Base-by-base conservation (phyloP, 805 yeast genomes). In the Debaryomyces hansenii region DNA sequence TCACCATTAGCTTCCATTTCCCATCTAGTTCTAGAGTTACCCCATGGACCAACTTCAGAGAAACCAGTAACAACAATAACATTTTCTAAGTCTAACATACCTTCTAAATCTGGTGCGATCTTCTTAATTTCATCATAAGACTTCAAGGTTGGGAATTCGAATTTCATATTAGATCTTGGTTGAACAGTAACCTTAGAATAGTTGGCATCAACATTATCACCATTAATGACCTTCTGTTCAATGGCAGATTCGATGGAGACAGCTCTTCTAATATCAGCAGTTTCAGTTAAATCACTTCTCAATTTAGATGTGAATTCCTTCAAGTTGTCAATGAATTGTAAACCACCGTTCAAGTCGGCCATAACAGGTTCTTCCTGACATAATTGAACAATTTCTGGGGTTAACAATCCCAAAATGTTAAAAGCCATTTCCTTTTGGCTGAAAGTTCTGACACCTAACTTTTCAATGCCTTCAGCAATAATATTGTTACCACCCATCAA, bases 351-450 rank as follows among this genome's bases (percentile, higher is more conserved):
- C 77, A 94, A 82, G 68, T 94, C 99, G 51, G 99, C 99, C 87
- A 90, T 84, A 45, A 94, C 92, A 46, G 99, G 98, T 54, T 85
- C 82, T 61, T 84, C 85, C 79, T 94, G 98, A 69, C 97, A 91
- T 57, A 90, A 74, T 64, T 85, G 81, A 56, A 84, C 85, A 56
- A 94, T 80, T 56, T 85, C 83, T 45, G 96, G 96, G 41, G 91
- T 85, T 83, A 94, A 75, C 56, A 94, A 80, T 70, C 99, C 99
- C 59, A 94, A 78, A 60, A 94, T 79, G 78, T 95, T 94, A 84
- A 94, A 94, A 39, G 99, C 97, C 99, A 94, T 94, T 77, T 94
- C 99, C 72, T 88, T 87, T 75, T 94, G 99, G 45, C 97, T 88
- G 83, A 92, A 94, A 37, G 99, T 94, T 75, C 98, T 87, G 41